Percentiles rank a stretch among this genome's conserved stretches.
Conservation (phyloP, 306 rosid genomes). For the Pachyrhizus erosus region DNA sequence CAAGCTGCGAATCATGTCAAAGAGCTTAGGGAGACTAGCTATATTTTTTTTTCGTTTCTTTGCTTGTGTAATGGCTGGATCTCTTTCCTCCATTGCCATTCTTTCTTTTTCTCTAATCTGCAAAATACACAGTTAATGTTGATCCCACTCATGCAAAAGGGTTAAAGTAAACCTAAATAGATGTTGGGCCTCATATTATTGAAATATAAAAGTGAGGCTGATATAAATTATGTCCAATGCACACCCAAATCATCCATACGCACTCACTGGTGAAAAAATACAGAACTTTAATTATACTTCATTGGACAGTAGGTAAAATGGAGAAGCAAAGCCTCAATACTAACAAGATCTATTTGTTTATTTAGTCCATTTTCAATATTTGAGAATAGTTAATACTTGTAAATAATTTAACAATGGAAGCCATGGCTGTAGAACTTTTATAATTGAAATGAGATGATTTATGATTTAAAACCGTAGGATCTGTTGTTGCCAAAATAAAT, state of each 20-base stretch:
- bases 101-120: conserved; percentile 85
- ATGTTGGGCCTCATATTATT: too few relatives aligned
- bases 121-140: conserved; percentile 39
- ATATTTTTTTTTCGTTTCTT: conserved; percentile 71
- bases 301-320: neutral
- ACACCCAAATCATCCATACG: neutral
- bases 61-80: conserved; percentile 76
- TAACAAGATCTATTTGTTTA: neutral
- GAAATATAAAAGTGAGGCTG: neutral
- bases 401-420: too few relatives aligned
- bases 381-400: too few relatives aligned
- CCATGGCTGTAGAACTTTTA: too few relatives aligned
- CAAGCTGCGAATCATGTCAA: conserved; percentile 71
- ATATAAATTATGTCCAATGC: neutral
- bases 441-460: too few relatives aligned
- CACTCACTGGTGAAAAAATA: neutral
- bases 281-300: neutral
- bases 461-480: neutral
- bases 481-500: neutral
- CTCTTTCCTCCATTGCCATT: conserved; percentile 66
- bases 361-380: too few relatives aligned
- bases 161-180: neutral
- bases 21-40: conserved; percentile 78
- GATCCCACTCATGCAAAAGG: conserved; percentile 9
- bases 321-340: neutral